phyloP scores from a whole-genome alignment of 129 eudicot genomes.

The Apium graveolens region DNA sequence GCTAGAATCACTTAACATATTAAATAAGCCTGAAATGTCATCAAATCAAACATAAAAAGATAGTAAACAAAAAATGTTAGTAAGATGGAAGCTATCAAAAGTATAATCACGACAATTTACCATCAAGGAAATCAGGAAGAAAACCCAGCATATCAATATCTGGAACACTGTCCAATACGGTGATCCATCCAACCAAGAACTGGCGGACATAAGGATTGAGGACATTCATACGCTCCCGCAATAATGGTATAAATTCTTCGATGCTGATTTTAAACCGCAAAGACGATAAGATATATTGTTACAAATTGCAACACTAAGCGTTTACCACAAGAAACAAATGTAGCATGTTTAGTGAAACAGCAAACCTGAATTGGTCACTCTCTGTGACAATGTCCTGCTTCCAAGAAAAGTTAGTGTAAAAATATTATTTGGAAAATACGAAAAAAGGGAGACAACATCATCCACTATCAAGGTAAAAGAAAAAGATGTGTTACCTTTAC shows the following conservation, averaged over 20 bases:
- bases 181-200: constrained; percentile 96
- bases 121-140: constrained; percentile 99
- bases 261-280: constrained; percentile 45
- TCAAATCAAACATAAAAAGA: constrained; percentile 14
- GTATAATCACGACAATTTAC: constrained; percentile 37
- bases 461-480: neutral
- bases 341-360: constrained; percentile 4
- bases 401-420: constrained; percentile 23
- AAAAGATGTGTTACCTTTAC: constrained; percentile 52
- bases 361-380: constrained; percentile 91
- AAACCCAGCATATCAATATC: constrained; percentile 95
- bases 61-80: constrained; percentile 5
- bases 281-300: neutral
- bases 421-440: constrained; percentile 9
- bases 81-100: constrained; percentile 19
- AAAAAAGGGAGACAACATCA: neutral
- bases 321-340: neutral
- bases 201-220: constrained; percentile 94
- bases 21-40: constrained; percentile 65
- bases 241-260: constrained; percentile 94
- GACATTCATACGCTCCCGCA: constrained; percentile 97
- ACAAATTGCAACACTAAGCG: constrained; percentile 4
- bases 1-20: constrained; percentile 96
- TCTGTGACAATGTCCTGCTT: constrained; percentile 90
- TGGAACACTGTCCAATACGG: constrained; percentile 95